These are phyloP conservation scores for Tolypocladium paradoxum DNA, from an alignment of 2,329 filamentous ascomycete species.

Conservation along the genomic window DNA sequence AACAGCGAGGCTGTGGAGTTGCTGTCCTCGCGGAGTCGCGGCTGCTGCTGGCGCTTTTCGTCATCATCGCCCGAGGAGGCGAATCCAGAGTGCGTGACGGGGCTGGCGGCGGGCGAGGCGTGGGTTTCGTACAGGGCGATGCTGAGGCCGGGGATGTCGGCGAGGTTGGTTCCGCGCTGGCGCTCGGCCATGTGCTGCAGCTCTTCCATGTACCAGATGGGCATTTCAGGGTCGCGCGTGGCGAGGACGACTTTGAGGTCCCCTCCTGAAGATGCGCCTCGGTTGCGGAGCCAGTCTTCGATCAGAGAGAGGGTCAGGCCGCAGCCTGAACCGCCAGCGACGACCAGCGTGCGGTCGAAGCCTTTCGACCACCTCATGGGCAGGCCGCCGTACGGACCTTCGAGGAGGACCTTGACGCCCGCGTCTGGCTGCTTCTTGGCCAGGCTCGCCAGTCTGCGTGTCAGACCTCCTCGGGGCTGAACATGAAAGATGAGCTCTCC, in stretches of 20 bases:
- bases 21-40: background rate
- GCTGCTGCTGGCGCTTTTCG: background rate
- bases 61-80: background rate
- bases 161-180: background rate
- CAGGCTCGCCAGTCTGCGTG: constrained; percentile 29
- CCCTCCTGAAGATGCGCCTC: constrained; percentile 3
- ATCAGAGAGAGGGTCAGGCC: constrained; percentile 40
- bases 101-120: background rate
- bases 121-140: constrained; percentile 4
- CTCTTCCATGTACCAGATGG: constrained; percentile 16
- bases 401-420: constrained; percentile 35
- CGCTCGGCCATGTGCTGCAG: constrained; percentile 6
- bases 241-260: constrained; percentile 14
- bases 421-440: constrained; percentile 24
- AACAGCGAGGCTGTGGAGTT: constrained; percentile 1
- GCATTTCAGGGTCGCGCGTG: constrained; percentile 16
- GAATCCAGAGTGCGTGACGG: background rate
- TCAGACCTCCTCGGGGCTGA: constrained; percentile 37
- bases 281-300: constrained; percentile 20
- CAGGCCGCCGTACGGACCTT: constrained; percentile 49
- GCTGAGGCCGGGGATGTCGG: constrained; percentile 3
- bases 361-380: constrained; percentile 21
- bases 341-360: constrained; percentile 33
- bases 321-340: constrained; percentile 46
- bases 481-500: constrained; percentile 43